Evolutionary conservation across 2,329 filamentous ascomycete species (phyloP).

Genomic region (Fusarium papillatum): DNA sequence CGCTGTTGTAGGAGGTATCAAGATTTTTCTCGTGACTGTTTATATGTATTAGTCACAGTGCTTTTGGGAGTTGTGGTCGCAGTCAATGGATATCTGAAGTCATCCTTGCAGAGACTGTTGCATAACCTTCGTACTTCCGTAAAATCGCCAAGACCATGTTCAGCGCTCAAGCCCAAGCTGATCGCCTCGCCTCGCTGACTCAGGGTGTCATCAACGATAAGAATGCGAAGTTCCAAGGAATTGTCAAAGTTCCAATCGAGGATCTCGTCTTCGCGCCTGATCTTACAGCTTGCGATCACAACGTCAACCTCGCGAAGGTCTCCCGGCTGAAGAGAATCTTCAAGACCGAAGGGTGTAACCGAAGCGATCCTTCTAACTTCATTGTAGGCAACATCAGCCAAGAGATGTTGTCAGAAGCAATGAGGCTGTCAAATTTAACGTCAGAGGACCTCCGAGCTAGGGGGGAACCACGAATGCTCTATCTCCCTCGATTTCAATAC

Average conservation of each 20-base stretch:
- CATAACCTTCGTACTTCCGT: too few species aligned
- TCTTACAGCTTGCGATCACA: neutral
- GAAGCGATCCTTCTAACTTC: neutral
- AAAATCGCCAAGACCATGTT: neutral
- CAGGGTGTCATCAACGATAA: neutral
- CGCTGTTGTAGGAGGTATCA: too few species aligned
- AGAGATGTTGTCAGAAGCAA: neutral
- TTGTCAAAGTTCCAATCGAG: neutral
- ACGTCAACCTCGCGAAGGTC: neutral
- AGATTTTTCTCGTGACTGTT: too few species aligned
- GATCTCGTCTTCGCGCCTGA: neutral
- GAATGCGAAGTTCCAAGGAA: neutral
- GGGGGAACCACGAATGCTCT: neutral
- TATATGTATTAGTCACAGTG: too few species aligned
- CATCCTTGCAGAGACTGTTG: too few species aligned
- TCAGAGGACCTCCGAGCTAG: neutral
- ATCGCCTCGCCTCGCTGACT: neutral
- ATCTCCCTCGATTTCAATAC: neutral
- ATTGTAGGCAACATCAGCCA: neutral
- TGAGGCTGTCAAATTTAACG: neutral
- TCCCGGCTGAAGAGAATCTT: neutral
- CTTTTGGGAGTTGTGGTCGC: too few species aligned
- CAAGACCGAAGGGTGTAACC: neutral
- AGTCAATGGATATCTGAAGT: too few species aligned
- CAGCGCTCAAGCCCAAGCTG: neutral